Evolutionary conservation across 129 eudicot genomes (phyloP).

Genomic region (Lactuca sativa): DNA sequence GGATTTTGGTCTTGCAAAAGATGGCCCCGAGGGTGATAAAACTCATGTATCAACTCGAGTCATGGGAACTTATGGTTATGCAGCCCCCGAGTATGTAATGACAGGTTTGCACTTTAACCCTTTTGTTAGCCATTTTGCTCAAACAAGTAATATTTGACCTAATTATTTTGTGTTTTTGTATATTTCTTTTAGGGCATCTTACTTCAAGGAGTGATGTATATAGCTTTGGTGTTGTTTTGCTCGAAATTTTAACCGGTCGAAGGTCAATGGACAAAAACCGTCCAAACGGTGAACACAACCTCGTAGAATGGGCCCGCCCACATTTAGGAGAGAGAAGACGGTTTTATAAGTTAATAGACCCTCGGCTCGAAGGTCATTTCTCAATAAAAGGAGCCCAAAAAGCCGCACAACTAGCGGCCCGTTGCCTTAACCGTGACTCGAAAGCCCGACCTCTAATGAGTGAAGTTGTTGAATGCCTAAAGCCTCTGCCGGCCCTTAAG

Average conservation of each 20-base stretch:
- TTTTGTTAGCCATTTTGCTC: not conserved
- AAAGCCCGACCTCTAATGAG: constrained; percentile 49
- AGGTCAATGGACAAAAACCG: not conserved
- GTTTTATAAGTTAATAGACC: constrained; percentile 46
- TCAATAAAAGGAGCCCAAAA: constrained; percentile 53
- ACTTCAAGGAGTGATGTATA: constrained; percentile 52
- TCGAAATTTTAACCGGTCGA: constrained; percentile 45
- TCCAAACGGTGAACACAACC: constrained; percentile 34
- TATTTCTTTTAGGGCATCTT: constrained; percentile 33
- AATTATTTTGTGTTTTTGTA: not conserved
- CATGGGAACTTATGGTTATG: not conserved
- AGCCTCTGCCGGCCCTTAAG: constrained; percentile 50
- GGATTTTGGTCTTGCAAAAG: not conserved
- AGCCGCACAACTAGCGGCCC: constrained; percentile 48
- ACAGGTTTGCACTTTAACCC: not conserved
- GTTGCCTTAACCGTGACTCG: constrained; percentile 51
- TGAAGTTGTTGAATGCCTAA: constrained; percentile 45
- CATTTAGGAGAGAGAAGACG: constrained; percentile 44
- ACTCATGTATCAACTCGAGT: not conserved
- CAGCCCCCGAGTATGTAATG: not conserved
- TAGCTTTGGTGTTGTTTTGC: constrained; percentile 51
- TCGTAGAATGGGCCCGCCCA: constrained; percentile 55
- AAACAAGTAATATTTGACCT: not conserved
- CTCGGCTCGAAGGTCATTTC: constrained; percentile 51
- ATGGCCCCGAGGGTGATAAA: not conserved